phyloP scores from a whole-genome alignment of 257 asterid species.

The Penstemon newberryi region DNA sequence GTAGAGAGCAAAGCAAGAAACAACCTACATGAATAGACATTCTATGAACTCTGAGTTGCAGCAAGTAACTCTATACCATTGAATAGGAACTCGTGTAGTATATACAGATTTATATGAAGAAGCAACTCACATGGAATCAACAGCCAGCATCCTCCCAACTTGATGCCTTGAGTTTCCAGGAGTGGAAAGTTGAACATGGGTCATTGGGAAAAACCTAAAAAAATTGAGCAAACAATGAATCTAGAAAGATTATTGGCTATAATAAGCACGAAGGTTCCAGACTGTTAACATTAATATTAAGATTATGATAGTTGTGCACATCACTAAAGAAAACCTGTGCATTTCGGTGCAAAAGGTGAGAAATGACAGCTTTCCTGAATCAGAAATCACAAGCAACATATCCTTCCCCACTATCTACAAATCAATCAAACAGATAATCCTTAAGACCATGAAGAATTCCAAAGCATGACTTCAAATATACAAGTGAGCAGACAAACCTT shows the following conservation, averaged over 20 bases:
- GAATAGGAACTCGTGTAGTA: slow-evolving; percentile 18
- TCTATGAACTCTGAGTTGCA: slow-evolving; percentile 41
- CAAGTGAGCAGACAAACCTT: slow-evolving; percentile 54
- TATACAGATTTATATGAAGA: slow-evolving; percentile 22
- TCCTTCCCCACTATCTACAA: slow-evolving; percentile 71
- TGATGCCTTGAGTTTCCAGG: slow-evolving; percentile 82
- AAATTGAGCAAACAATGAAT: slow-evolving; percentile 23
- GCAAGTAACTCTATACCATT: slow-evolving; percentile 31
- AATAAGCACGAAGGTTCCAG: slow-evolving; percentile 15
- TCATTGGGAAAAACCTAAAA: slow-evolving; percentile 70
- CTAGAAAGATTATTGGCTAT: slow-evolving; percentile 19
- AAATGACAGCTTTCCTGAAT: slow-evolving; percentile 95
- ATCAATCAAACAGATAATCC: slow-evolving; percentile 28
- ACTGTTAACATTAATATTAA: slow-evolving; percentile 22
- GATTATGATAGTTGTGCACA: slow-evolving; percentile 10
- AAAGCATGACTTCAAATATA: slow-evolving; percentile 19
- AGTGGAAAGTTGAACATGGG: slow-evolving; percentile 69
- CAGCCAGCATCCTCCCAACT: slow-evolving; percentile 89
- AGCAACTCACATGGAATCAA: slow-evolving; percentile 74
- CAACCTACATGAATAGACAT: slow-evolving; percentile 42
- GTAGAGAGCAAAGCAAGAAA: slow-evolving; percentile 53
- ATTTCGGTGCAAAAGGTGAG: slow-evolving; percentile 81
- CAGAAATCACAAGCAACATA: slow-evolving; percentile 77
- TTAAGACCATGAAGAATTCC: slow-evolving; percentile 19
- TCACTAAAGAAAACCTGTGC: slow-evolving; percentile 67